Evolutionary conservation across 768 basidiomycete species (phyloP).

Genomic region (Trametes meyenii): DNA sequence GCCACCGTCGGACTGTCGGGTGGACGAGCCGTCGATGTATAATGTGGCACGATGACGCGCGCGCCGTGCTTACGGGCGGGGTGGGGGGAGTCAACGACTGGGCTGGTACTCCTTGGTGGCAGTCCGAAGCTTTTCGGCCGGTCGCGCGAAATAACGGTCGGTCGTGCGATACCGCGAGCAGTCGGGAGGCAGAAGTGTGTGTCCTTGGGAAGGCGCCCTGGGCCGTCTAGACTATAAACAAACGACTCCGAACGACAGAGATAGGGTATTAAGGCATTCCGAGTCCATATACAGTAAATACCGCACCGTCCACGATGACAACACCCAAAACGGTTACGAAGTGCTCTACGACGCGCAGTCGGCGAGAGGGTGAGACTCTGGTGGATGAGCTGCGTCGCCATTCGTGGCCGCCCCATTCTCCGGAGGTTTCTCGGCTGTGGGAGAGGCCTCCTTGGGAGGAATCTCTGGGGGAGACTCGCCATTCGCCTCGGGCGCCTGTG

Average conservation of each 20-base stretch:
- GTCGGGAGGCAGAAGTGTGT: no score
- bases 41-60: background rate
- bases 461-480: constrained; percentile 11
- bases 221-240: background rate
- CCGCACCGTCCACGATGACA: constrained; percentile 5
- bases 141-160: background rate
- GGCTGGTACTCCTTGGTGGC: background rate
- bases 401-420: background rate
- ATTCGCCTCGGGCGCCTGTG: background rate
- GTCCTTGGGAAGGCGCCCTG: no score
- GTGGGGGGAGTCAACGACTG: background rate
- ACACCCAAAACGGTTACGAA: background rate
- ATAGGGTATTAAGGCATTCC: constrained; percentile 17
- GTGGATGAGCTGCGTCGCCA: background rate
- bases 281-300: constrained; percentile 15
- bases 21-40: no score
- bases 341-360: background rate
- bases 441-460: constrained; percentile 10
- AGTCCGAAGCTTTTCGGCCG: background rate
- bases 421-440: background rate
- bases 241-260: background rate
- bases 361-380: background rate
- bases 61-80: background rate
- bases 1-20: no score
- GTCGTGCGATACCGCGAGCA: background rate